phyloP scores from a whole-genome alignment of 345 rosid genomes.

The Geranium rotundifolium region DNA sequence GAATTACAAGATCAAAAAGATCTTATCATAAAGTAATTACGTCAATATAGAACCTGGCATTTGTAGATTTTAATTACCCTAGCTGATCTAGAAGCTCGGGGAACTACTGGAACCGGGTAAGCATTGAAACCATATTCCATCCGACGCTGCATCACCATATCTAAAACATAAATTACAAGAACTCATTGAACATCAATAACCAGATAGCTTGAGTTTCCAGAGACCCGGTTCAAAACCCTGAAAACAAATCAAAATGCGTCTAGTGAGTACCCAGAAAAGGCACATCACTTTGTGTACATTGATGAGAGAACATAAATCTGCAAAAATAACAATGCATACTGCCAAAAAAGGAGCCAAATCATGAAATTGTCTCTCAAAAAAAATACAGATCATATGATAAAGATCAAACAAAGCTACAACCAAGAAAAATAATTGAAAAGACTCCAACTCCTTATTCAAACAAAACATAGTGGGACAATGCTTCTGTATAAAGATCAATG shows the following conservation, averaged over 20 bases:
- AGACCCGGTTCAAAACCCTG: not conserved
- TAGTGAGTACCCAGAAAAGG: too few relatives aligned
- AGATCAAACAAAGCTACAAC: too few relatives aligned
- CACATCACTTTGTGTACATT: too few relatives aligned
- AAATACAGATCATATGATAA: not conserved
- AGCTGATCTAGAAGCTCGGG: conserved; percentile 51
- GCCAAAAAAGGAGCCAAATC: too few relatives aligned
- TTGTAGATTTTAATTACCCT: conserved; percentile 33
- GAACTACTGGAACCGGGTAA: conserved; percentile 8
- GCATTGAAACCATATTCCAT: conserved; percentile 2
- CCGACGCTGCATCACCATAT: conserved; percentile 11
- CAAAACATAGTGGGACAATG: not conserved
- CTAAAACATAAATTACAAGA: conserved; percentile 2
- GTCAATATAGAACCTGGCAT: not conserved
- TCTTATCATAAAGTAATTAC: conserved; percentile 3
- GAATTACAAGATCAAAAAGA: conserved; percentile 11
- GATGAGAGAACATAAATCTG: not conserved
- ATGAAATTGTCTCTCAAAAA: not conserved
- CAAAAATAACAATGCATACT: too few relatives aligned
- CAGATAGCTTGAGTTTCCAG: not conserved
- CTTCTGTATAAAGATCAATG: not conserved
- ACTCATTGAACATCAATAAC: not conserved
- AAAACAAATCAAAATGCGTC: not conserved
- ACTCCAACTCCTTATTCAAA: too few relatives aligned
- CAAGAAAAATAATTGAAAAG: too few relatives aligned